Base-by-base conservation (phyloP, 495 filamentous ascomycete genomes). In the Aspergillus steynii region DNA sequence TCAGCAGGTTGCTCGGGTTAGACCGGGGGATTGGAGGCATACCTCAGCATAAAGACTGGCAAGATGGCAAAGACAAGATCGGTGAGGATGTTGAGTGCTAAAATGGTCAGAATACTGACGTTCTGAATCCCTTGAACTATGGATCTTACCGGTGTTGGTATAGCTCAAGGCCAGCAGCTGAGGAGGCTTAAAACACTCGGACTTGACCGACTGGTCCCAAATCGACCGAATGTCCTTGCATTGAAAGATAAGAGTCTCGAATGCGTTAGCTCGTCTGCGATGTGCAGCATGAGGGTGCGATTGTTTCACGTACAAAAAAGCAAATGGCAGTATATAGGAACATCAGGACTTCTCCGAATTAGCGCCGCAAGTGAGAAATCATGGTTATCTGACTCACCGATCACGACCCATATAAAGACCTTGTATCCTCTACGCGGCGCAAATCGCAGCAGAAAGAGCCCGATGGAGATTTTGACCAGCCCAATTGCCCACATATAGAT, bases 391-490 rank as follows among this genome's bases (percentile, higher is more conserved):
- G 2, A 51, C 63, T 8, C 50, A 72, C 70, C 57, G 29, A 72
- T 66, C 1, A 72, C 61, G 7, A 58, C 59, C 61, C 66, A 66
- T 48, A 82, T 70, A 10, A 79, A 69, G 42, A 64, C 61, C 50
- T 64, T 75, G 58, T 78, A 80, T 5, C 63, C 57, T 50, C 65
- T 63, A 1, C 61, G 66, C 5, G 68, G 60, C 20, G 74, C 69
- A 50, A 82, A 71, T 1, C 80, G 75, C 52, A 81, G 51, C 27
- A 83, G 61, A 59, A 82, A 80, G 25, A 82, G 59, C 2, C 77
- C 79, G 54, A 82, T 74, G 45, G 76, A 77, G 48, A 81, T 57
- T 63, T 84, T 84, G 28, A 78, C 76, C 25, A 79, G 52, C 12
- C 72, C 69, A 34, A 82, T 76, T 0, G 64, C 73, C 62, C 72